These are phyloP conservation scores for Backusella circina DNA, from an alignment of 192 early-diverging fungal species.

Conservation along the genomic window DNA sequence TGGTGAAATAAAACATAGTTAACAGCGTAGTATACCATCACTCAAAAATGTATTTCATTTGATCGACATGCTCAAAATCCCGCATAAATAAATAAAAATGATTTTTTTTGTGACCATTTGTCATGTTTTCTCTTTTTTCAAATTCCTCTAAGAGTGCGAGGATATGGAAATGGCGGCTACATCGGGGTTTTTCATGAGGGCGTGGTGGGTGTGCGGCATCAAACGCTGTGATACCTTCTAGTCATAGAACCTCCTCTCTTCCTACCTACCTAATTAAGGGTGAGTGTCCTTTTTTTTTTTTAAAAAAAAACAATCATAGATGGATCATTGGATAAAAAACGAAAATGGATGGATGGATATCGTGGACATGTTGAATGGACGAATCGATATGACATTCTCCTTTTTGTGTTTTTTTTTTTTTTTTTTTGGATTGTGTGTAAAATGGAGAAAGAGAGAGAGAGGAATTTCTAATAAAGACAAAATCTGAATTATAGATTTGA, in stretches of 20 bases:
- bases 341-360: neutral
- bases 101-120: too few species aligned
- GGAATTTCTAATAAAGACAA: neutral
- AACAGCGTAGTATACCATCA: too few species aligned
- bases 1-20: too few species aligned
- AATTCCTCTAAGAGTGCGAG: too few species aligned
- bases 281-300: neutral
- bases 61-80: neutral
- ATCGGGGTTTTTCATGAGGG: too few species aligned
- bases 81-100: too few species aligned
- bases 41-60: neutral
- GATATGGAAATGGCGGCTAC: too few species aligned
- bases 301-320: neutral
- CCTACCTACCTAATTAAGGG: neutral
- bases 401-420: neutral
- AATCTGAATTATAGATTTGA: constrained; percentile 2
- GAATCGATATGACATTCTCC: neutral
- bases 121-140: too few species aligned
- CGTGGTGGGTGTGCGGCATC: neutral
- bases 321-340: neutral
- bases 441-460: neutral
- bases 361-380: neutral
- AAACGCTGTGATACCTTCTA: neutral
- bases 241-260: neutral
- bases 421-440: too few species aligned